Evolutionary conservation across 2,329 filamentous ascomycete genomes (phyloP), one percentile per base, ranked within the genome.

Genomic region (Diaporthe destruens): DNA sequence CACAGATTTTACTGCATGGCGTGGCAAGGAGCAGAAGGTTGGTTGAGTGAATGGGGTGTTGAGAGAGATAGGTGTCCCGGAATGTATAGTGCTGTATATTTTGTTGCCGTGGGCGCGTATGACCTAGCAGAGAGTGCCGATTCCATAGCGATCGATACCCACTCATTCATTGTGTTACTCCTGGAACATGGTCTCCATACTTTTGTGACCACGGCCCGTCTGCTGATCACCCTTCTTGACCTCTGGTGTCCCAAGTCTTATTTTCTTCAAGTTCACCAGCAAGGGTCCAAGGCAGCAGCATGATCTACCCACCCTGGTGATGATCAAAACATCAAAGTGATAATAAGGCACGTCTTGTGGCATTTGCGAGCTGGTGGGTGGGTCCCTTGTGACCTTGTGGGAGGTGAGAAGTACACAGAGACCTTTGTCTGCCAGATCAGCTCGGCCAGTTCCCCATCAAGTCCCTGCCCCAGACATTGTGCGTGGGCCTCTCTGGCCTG

Each of bases 111-210:
- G 8, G 36, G 25, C 53, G 34, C 71, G 63, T 68, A 69, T 72
- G 20, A 61, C 54, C 36, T 61, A 69, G 54, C 63, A 63, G 55
- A 57, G 69, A 72, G 57, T 56, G 66, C 42, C 29, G 56, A 32
- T 56, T 63, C 56, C 65, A 61, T 72, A 72, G 65, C 71, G 56
- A 72, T 72, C 71, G 56, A 72, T 72, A 72, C 71, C 69, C 65
- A 69, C 69, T 72, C 71, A 59, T 55, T 42, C 16, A 42, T 42
- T 69, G 67, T 65, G 42, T 59, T 59, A 36, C 67, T 59, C 49
- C 39, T 53, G 56, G 55, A 54, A n/a, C 20, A 54, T 4, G 23
- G 20, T 34, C 18, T 34, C 18, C 8, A 6, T n/a, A 12, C 7
- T 16, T 3, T n/a, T n/a, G 9, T 69, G 42, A 18, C 9, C 16